Base-by-base conservation (phyloP, 805 yeast species). In the Pichia deserticola region DNA sequence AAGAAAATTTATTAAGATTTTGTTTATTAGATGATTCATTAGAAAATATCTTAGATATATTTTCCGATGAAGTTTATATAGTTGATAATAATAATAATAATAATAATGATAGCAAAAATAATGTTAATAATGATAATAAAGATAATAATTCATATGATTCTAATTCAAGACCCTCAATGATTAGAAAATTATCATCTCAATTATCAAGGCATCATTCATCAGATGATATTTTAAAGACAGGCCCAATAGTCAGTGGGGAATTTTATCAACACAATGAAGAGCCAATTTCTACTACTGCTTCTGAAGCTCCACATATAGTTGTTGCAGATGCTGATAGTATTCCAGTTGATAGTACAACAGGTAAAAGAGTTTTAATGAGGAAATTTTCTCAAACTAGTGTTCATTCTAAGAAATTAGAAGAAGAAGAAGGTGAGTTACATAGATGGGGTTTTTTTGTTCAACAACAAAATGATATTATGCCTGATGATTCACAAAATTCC, bases 401-500 rank as follows among this genome's bases (percentile, higher is more conserved):
- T 10, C 81, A 85, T 59, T 88, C 89, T 13, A 83, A 79, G 63
- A 78, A 77, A 54, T 88, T 86, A 64, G 96, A 89, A 62, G 82
- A 82, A 53, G 97, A 89, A 63, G 97, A 89, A 70, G 97, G 97
- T 58, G 95, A 86, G 60, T 76, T 89, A 55, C 96, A 87, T 65
- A 81, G 85, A 67, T 81, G 89, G 82, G 95, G 95, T 20, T 79
- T 81, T 60, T 86, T 80, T 59, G 82, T 88, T 55, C 86, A 82
- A 61, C 87, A 81, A 60, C 79, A 83, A 52, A 61, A 64, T 47
- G 59, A 63, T 29, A 51, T 62, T 5, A 54, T 65, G 57, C 65
- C 69, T 5, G 53, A 53, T 40, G 61, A 58, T 42, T 47, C 54
- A 33, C 54, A 55, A 34, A 48, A 39, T 15, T 39, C 46, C 4